Conservation (phyloP, 2,329 filamentous ascomycete genomes). For the Botrytis paeoniae region DNA sequence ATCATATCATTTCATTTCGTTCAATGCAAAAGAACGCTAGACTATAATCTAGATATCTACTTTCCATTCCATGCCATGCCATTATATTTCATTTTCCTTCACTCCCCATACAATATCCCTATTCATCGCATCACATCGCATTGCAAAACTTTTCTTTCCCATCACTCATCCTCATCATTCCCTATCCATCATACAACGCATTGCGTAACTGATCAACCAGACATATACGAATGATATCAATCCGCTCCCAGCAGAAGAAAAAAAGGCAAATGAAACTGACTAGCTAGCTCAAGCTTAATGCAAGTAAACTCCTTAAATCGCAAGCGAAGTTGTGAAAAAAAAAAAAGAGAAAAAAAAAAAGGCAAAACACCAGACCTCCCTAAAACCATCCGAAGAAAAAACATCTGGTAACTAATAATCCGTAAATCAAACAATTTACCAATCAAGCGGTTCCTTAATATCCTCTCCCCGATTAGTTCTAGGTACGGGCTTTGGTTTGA, state of each 20-base stretch:
- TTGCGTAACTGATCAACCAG: neutral
- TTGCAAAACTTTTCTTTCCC: neutral
- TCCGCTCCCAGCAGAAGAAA: slow-evolving; percentile 5
- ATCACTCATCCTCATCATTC: neutral
- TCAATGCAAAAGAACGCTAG: neutral
- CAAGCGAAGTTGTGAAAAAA: neutral
- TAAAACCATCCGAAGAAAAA: neutral
- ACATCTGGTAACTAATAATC: neutral
- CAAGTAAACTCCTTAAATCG: neutral
- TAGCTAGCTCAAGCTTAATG: neutral
- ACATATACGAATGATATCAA: neutral
- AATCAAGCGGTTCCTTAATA: slow-evolving; percentile 81
- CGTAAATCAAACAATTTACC: slow-evolving; percentile 48
- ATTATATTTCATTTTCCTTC: neutral
- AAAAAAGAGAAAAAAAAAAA: neutral
- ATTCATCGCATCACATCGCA: neutral
- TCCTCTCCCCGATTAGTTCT: slow-evolving; percentile 82
- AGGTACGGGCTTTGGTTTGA: slow-evolving; percentile 66
- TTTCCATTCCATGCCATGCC: neutral
- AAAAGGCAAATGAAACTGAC: neutral
- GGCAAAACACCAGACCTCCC: neutral
- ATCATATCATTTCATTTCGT: neutral
- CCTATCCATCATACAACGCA: neutral
- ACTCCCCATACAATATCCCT: neutral
- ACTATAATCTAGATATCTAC: neutral